Evolutionary conservation across 202 grass and related monocot species (phyloP), one percentile per base, ranked within the genome.

Genomic region (Bolboschoenoplectus hybrid): DNA sequence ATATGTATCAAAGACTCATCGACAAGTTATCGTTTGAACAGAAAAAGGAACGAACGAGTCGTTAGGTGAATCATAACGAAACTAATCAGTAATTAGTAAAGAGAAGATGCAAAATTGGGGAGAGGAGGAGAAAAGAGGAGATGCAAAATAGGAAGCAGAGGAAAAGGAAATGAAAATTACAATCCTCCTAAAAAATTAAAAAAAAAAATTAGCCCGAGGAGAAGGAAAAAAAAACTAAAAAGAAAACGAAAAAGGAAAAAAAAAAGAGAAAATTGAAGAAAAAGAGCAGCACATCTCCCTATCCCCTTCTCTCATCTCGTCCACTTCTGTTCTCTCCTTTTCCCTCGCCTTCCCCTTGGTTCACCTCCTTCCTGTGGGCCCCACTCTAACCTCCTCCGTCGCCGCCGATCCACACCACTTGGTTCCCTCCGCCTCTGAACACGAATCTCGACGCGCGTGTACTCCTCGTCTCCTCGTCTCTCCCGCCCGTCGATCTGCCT

Each of bases 271-370:
- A 80, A 35, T 10, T 32, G 20, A 64, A 82, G 20, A 63, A 82
- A 82, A 82, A 65, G 26, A 83, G 36, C 38, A 19, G 56, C 80
- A 82, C 80, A 82, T 66, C 57, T 82, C 79, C 79, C 79, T 82
- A 82, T 82, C 79, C 58, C 55, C 79, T 66, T 67, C 20, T 46
- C 81, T 68, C 62, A 68, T 83, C 81, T 68, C 63, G 61, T 68
- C 60, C 80, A 67, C 80, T 49, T 49, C 80, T 65, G 41, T 39
- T 32, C 58, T 20, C 67, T 1, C 11, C 7, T 3, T 6, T 70
- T 9, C 67, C 16, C 62, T 64, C 8, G 8, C 60, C n/a, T 63
- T 13, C 7, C 19, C n/a, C 62, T 51, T 1, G 1, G 5, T 10
- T 9, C 9, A 9, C 8, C 62, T 9, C 39, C 36, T 38, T 4